phyloP scores from a whole-genome alignment of 2,329 filamentous ascomycete species.

The Ceratocystis papillata region DNA sequence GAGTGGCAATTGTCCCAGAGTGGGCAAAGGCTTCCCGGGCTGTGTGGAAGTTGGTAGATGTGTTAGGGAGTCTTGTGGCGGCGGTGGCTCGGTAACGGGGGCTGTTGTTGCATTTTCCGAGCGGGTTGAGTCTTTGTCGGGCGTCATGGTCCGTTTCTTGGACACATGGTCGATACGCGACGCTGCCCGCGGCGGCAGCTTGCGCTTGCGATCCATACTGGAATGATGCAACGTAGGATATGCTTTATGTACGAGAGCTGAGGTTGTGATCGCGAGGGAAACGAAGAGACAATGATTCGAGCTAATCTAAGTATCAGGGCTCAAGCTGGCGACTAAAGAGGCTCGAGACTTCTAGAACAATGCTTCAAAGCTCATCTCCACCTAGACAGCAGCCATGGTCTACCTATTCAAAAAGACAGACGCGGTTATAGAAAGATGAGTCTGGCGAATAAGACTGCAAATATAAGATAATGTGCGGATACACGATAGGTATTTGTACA shows the following conservation, averaged over 20 bases:
- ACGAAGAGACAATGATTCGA: not conserved
- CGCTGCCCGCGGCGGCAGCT: slow-evolving; percentile 51
- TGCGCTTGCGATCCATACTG: slow-evolving; percentile 54
- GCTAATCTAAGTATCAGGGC: not conserved
- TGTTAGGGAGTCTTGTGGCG: slow-evolving; percentile 33
- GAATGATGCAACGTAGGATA: not conserved
- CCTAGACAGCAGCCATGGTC: slow-evolving; percentile 11
- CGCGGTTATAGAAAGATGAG: not conserved
- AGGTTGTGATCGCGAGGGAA: not conserved
- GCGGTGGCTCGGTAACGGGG: slow-evolving; percentile 33
- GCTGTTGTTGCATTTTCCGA: slow-evolving; percentile 36
- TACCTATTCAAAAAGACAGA: not conserved
- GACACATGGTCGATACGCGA: slow-evolving; percentile 49
- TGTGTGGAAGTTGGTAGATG: slow-evolving; percentile 52
- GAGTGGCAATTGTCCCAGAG: slow-evolving; percentile 55
- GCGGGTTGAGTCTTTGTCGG: slow-evolving; percentile 35
- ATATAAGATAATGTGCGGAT: too few relatives aligned
- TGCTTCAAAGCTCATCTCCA: slow-evolving; percentile 13
- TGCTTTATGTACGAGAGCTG: not conserved
- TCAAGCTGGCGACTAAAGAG: slow-evolving; percentile 1
- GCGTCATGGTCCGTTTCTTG: slow-evolving; percentile 50
- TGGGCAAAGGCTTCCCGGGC: slow-evolving; percentile 57
- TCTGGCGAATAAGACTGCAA: not conserved
- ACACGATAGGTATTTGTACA: not conserved
- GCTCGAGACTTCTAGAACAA: slow-evolving; percentile 2